Evolutionary conservation across 306 rosid species (phyloP).

Genomic region (Dalbergia cultrata): DNA sequence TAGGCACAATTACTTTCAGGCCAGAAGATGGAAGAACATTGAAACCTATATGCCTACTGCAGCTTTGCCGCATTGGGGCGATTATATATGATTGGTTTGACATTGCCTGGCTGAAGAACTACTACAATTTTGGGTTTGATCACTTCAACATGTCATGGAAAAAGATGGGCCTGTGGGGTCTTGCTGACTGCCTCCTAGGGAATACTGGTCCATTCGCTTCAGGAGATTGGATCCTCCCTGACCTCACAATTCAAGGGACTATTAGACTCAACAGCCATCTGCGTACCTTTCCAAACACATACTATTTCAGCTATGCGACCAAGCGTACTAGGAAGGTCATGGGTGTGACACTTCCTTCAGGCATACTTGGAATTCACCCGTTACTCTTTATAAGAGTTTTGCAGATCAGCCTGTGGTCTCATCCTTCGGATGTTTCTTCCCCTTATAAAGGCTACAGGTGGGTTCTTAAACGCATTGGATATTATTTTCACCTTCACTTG

Average conservation of each 20-base stretch:
- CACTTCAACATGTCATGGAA: constrained; percentile 89
- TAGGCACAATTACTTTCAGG: constrained; percentile 56
- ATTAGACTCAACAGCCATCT: constrained; percentile 63
- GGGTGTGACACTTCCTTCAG: constrained; percentile 84
- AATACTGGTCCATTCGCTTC: constrained; percentile 90
- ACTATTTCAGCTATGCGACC: constrained; percentile 96
- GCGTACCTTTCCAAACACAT: constrained; percentile 81
- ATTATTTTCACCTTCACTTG: constrained; percentile 12
- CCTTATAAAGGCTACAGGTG: constrained; percentile 97
- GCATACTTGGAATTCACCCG: constrained; percentile 81
- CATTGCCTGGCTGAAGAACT: constrained; percentile 82
- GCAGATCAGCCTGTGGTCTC: constrained; percentile 96
- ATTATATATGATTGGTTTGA: constrained; percentile 92
- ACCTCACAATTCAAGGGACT: constrained; percentile 98
- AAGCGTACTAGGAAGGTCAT: constrained; percentile 82
- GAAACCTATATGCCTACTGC: constrained; percentile 84
- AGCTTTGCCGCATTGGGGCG: constrained; percentile 86
- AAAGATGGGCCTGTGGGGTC: constrained; percentile 83
- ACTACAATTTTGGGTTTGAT: constrained; percentile 95
- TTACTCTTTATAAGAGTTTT: constrained; percentile 84
- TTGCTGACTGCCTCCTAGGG: constrained; percentile 79
- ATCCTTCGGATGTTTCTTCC: constrained; percentile 80
- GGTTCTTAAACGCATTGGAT: constrained; percentile 28
- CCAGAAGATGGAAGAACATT: constrained; percentile 87
- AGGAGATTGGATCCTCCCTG: constrained; percentile 97